Percentiles rank a stretch among this genome's conserved stretches.
phyloP scores from a whole-genome alignment of 2,329 filamentous ascomycete genomes.

The Alternaria infectoria region DNA sequence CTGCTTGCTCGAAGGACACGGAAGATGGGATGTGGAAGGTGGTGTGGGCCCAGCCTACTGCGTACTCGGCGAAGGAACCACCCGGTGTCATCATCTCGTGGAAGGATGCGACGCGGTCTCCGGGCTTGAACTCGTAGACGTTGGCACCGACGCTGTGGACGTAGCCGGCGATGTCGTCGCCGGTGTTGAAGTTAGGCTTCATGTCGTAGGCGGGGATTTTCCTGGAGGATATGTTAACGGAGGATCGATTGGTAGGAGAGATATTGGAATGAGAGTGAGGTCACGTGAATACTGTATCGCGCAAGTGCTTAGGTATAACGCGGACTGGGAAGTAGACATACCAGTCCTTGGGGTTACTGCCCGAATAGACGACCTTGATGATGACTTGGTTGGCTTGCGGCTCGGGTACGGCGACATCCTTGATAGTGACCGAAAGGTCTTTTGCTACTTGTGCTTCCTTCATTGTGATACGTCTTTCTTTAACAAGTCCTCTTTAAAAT shows the following conservation, averaged over 20 bases:
- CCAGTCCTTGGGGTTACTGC: constrained; percentile 59
- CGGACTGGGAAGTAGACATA: constrained; percentile 16
- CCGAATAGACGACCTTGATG: constrained; percentile 49
- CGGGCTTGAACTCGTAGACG: constrained; percentile 64
- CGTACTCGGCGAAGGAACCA: constrained; percentile 68
- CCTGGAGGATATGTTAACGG: constrained; percentile 11
- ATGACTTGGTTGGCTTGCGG: constrained; percentile 45
- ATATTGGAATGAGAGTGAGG: neutral
- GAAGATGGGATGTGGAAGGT: constrained; percentile 62
- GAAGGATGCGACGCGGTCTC: constrained; percentile 64
- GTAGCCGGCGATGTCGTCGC: constrained; percentile 63
- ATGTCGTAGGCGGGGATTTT: constrained; percentile 29
- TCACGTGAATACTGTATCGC: too few relatives aligned
- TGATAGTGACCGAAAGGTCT: constrained; percentile 45
- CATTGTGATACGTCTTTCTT: constrained; percentile 36
- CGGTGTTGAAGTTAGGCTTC: constrained; percentile 50
- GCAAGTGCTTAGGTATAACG: too few relatives aligned
- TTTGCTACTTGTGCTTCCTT: constrained; percentile 50
- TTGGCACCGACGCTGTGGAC: constrained; percentile 62
- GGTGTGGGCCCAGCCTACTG: constrained; percentile 61
- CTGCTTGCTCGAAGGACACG: constrained; percentile 59
- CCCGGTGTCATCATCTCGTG: constrained; percentile 59
- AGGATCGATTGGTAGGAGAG: neutral
- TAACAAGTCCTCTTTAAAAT: neutral
- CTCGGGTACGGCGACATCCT: constrained; percentile 42